Evolutionary conservation across 2,329 filamentous ascomycete genomes (phyloP).

Genomic region (Cytospora chrysosperma): DNA sequence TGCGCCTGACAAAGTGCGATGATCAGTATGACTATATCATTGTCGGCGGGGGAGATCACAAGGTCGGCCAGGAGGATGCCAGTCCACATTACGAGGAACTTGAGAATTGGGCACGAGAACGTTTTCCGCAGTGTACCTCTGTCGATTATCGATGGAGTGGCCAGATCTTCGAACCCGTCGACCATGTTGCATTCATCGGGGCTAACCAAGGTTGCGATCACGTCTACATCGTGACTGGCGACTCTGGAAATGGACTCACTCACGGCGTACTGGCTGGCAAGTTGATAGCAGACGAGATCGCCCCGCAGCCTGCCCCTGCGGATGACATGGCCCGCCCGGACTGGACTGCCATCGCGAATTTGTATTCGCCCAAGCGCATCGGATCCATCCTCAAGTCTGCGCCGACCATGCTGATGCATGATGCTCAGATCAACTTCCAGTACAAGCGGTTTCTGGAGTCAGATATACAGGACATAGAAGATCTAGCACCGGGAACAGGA

Average conservation of each 20-base stretch:
- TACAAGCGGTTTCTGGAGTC: conserved; percentile 54
- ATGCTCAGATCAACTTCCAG: conserved; percentile 54
- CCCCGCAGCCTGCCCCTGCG: conserved; percentile 33
- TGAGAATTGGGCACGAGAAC: conserved; percentile 51
- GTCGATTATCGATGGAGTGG: conserved; percentile 59
- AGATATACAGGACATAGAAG: conserved; percentile 57
- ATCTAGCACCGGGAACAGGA: conserved; percentile 48
- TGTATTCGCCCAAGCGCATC: conserved; percentile 52
- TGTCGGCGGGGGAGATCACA: conserved; percentile 57
- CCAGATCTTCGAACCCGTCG: conserved; percentile 55
- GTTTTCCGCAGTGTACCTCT: conserved; percentile 48
- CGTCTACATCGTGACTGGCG: conserved; percentile 55
- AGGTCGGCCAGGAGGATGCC: conserved; percentile 52
- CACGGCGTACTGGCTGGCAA: conserved; percentile 53
- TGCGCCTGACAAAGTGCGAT: conserved; percentile 53
- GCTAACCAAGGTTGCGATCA: conserved; percentile 51
- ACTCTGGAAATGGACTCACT: conserved; percentile 57
- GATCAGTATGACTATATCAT: conserved; percentile 54
- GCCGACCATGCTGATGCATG: conserved; percentile 47
- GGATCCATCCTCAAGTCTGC: conserved; percentile 44
- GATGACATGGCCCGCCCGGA: conserved; percentile 26
- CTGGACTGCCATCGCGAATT: conserved; percentile 45
- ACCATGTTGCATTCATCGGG: conserved; percentile 56
- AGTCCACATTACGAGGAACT: conserved; percentile 48
- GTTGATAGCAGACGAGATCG: conserved; percentile 54